Conservation (phyloP, 2,329 filamentous ascomycete genomes). For the Akanthomyces muscarius region DNA sequence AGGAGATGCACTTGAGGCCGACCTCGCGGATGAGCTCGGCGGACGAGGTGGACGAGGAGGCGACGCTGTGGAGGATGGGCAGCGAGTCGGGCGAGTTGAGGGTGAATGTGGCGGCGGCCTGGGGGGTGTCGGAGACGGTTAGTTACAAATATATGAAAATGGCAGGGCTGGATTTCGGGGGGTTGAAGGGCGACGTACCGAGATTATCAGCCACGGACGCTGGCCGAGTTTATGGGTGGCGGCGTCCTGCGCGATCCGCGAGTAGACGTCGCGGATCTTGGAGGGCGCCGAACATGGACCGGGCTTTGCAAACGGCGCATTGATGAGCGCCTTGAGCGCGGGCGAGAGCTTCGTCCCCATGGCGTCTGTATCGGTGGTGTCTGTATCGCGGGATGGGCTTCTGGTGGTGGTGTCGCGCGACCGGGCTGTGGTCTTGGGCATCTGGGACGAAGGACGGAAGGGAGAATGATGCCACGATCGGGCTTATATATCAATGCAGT, state of each 20-base stretch:
- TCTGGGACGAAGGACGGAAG: background rate
- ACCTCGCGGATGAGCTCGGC: constrained; percentile 73
- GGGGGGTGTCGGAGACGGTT: no score
- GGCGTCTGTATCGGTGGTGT: constrained; percentile 32
- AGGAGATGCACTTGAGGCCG: constrained; percentile 72
- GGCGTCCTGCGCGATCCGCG: constrained; percentile 60
- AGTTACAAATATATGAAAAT: background rate
- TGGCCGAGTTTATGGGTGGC: constrained; percentile 56
- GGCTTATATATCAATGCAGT: background rate
- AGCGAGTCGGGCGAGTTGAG: constrained; percentile 81
- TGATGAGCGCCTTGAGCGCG: constrained; percentile 69
- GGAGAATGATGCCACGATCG: background rate
- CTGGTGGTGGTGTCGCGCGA: constrained; percentile 12
- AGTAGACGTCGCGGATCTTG: constrained; percentile 58
- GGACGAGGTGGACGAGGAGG: constrained; percentile 41
- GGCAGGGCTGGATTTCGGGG: background rate
- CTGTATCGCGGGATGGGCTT: constrained; percentile 5
- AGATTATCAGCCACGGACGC: constrained; percentile 63
- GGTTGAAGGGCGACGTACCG: constrained; percentile 40
- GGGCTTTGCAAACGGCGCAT: constrained; percentile 62
- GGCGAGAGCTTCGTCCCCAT: constrained; percentile 60
- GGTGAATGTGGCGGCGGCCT: constrained; percentile 80
- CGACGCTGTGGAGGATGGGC: constrained; percentile 55
- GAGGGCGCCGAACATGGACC: constrained; percentile 62
- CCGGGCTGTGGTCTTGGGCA: background rate